Conservation (phyloP, 345 rosid genomes). For the Gossypium ekmanianum region DNA sequence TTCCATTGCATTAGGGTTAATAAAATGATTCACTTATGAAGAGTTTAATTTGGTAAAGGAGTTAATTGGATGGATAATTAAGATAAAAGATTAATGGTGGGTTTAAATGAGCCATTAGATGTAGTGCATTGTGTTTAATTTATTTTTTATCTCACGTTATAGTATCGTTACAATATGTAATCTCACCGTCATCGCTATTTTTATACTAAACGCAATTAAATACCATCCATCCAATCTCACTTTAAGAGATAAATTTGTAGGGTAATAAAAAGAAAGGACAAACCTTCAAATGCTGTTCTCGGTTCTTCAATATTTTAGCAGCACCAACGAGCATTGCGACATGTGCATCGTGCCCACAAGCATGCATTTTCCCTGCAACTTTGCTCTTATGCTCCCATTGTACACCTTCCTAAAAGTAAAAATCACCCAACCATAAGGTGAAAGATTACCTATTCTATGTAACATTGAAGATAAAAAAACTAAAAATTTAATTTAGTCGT, state of each 20-base stretch:
- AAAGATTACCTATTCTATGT: not conserved
- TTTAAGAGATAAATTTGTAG: too few relatives aligned
- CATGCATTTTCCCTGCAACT: constrained; percentile 54
- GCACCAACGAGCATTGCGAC: constrained; percentile 61
- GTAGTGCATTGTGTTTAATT: accelerated
- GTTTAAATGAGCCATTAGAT: too few relatives aligned
- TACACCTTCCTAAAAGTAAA: constrained; percentile 31
- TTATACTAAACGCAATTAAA: accelerated
- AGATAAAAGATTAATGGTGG: too few relatives aligned
- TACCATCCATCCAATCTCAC: too few relatives aligned
- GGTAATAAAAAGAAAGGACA: not conserved
- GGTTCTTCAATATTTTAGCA: constrained; percentile 51
- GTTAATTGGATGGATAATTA: too few relatives aligned
- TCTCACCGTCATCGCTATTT: accelerated
- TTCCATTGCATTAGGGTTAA: not conserved
- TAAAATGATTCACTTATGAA: not conserved
- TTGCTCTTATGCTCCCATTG: constrained; percentile 48
- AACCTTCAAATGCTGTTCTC: constrained; percentile 24
- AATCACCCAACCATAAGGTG: not conserved
- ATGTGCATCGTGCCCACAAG: constrained; percentile 57
- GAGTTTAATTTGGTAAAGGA: too few relatives aligned
- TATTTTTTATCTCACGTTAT: too few relatives aligned
- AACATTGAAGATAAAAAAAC: not conserved
- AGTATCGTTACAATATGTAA: too few relatives aligned
- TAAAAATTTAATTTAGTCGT: not conserved